A percentile compares a stretch with the other conserved stretches of the same genome.
These are phyloP conservation scores for Cryphonectria carpinicola DNA, from an alignment of 2,329 filamentous ascomycete genomes.

Conservation along the genomic window DNA sequence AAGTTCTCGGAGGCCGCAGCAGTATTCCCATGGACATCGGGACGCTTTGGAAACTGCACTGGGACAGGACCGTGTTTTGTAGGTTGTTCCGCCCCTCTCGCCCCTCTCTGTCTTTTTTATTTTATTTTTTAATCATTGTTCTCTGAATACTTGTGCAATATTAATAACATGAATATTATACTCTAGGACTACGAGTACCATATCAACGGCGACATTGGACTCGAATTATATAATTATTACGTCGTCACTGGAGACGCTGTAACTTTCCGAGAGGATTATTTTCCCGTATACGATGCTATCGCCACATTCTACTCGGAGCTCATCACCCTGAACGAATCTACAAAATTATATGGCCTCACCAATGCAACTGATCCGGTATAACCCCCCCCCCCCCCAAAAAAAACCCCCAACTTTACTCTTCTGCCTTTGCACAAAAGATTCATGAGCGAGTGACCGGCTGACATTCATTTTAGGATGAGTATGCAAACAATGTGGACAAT, in stretches of 20 bases:
- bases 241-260: conserved; percentile 18
- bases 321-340: conserved; percentile 61
- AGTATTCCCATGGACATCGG: conserved; percentile 26
- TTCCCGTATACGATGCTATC: conserved; percentile 67
- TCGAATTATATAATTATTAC: conserved; percentile 25
- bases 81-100: background rate
- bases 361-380: conserved; percentile 75
- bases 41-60: conserved; percentile 26
- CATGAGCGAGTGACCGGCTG: background rate
- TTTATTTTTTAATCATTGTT: background rate
- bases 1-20: conserved; percentile 20
- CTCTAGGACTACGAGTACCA: conserved; percentile 28
- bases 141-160: background rate
- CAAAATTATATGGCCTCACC: conserved; percentile 46
- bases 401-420: too few species aligned
- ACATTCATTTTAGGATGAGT: conserved; percentile 54
- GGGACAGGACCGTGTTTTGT: background rate
- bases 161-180: background rate
- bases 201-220: conserved; percentile 28
- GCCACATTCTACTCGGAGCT: conserved; percentile 65
- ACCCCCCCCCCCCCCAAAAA: conserved; percentile 10
- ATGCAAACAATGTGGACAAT: conserved; percentile 68
- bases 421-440: background rate
- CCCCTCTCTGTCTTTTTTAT: too few species aligned
- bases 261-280: conserved; percentile 43